A percentile compares a stretch with the other conserved stretches of the same genome.
These are phyloP conservation scores for Metschnikowia similis DNA, from an alignment of 805 yeast genomes.

Conservation along the genomic window DNA sequence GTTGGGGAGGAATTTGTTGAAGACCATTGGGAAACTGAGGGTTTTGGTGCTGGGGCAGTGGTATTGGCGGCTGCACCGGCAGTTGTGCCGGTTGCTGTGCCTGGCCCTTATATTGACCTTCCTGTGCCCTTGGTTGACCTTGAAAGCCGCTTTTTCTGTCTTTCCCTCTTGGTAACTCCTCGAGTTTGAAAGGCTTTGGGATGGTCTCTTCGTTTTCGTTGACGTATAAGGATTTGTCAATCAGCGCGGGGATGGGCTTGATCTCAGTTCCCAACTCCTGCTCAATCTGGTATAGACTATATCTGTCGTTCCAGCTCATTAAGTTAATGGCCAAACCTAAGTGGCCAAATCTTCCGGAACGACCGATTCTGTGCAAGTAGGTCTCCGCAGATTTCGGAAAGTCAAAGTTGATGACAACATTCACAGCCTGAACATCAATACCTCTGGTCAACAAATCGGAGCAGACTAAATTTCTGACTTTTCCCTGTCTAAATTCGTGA, in stretches of 20 bases:
- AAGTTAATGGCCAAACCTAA: conserved; percentile 95
- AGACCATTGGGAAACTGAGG: conserved; percentile 1
- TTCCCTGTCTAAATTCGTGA: conserved; percentile 98
- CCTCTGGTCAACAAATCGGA: conserved; percentile 97
- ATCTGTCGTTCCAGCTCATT: conserved; percentile 95
- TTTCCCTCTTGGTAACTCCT: conserved; percentile 48
- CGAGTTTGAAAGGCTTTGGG: conserved; percentile 86
- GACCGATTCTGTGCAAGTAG: conserved; percentile 95
- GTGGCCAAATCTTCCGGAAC: conserved; percentile 98
- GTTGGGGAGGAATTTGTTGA: conserved; percentile 12
- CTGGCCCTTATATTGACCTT: neutral
- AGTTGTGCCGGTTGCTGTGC: neutral
- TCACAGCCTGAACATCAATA: conserved; percentile 98
- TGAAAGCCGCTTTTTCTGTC: conserved; percentile 26
- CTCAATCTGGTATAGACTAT: conserved; percentile 88
- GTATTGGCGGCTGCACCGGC: neutral
- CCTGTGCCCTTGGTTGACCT: conserved; percentile 36
- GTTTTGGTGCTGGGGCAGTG: neutral
- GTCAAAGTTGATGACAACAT: conserved; percentile 95
- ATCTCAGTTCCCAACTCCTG: conserved; percentile 97
- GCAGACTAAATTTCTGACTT: conserved; percentile 94
- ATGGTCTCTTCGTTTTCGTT: conserved; percentile 71
- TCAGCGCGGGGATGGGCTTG: conserved; percentile 91
- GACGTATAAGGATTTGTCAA: conserved; percentile 85
- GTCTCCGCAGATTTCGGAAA: conserved; percentile 98